Percentiles rank a stretch among this genome's conserved stretches.
These are phyloP conservation scores for Agrostemma githago DNA, from an alignment of 148 eudicot species.

Conservation along the genomic window DNA sequence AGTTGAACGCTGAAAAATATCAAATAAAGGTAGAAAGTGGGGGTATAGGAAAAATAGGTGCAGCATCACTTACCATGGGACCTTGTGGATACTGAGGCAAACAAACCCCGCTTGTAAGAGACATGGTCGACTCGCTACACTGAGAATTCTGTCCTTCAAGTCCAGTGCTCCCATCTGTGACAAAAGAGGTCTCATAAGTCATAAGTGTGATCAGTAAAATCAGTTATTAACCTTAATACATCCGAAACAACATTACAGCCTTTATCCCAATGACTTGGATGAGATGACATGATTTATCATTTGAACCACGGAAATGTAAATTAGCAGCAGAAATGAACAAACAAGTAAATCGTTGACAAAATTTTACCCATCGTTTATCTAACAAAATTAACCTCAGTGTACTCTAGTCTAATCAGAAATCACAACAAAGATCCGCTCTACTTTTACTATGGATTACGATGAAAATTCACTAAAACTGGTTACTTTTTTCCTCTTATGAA, in stretches of 20 bases:
- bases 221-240: background rate
- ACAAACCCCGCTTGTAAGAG: conserved; percentile 36
- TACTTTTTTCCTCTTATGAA: background rate
- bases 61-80: conserved; percentile 59
- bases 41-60: background rate
- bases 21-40: background rate
- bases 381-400: background rate
- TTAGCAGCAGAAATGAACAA: too few species aligned
- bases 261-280: too few species aligned
- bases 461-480: background rate
- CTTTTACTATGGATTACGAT: background rate
- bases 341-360: background rate
- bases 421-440: too few species aligned
- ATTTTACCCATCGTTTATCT: background rate
- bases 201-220: background rate
- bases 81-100: conserved; percentile 58
- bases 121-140: conserved; percentile 34
- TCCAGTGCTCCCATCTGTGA: conserved; percentile 39
- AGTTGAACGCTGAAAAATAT: background rate
- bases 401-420: background rate
- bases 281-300: too few species aligned
- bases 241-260: too few species aligned
- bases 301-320: background rate
- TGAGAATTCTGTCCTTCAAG: conserved; percentile 42
- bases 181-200: conserved; percentile 8